Percentiles rank a stretch among this genome's conserved stretches.
Conservation (phyloP, 2,329 filamentous ascomycete genomes). For the Penicillium vulpinum region DNA sequence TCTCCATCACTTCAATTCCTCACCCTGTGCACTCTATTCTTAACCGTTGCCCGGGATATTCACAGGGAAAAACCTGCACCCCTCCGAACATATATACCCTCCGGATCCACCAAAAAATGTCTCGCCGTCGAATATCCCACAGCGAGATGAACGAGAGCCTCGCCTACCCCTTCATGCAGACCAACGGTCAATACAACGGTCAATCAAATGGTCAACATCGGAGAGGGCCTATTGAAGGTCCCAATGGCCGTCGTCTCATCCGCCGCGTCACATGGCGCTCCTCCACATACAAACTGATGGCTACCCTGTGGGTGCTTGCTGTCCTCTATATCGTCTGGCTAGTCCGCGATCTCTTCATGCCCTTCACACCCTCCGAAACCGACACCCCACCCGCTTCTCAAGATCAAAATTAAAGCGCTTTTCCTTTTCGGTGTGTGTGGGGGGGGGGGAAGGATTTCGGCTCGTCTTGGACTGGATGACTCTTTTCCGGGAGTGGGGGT, state of each 20-base stretch:
- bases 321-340: constrained; percentile 45
- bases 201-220: constrained; percentile 27
- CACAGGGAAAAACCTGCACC: constrained; percentile 8
- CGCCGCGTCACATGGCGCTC: constrained; percentile 46
- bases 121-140: constrained; percentile 40
- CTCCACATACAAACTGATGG: constrained; percentile 44
- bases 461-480: not conserved
- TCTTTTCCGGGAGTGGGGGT: not conserved
- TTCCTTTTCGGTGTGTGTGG: not conserved
- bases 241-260: constrained; percentile 40
- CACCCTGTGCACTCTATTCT: not conserved
- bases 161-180: constrained; percentile 37
- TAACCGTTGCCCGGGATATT: constrained; percentile 4
- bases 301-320: constrained; percentile 42
- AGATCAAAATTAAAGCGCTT: constrained; percentile 4
- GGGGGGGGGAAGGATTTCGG: not conserved
- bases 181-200: constrained; percentile 15
- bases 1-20: not conserved
- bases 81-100: constrained; percentile 4
- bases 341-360: constrained; percentile 41
- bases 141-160: constrained; percentile 39
- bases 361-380: constrained; percentile 28
- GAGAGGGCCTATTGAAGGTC: constrained; percentile 43
- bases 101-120: constrained; percentile 27
- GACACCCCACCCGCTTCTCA: constrained; percentile 11